A percentile compares a stretch with the other conserved stretches of the same genome.
Evolutionary conservation across 176 grass and related monocot species (phyloP).

Genomic region (Canna indica): DNA sequence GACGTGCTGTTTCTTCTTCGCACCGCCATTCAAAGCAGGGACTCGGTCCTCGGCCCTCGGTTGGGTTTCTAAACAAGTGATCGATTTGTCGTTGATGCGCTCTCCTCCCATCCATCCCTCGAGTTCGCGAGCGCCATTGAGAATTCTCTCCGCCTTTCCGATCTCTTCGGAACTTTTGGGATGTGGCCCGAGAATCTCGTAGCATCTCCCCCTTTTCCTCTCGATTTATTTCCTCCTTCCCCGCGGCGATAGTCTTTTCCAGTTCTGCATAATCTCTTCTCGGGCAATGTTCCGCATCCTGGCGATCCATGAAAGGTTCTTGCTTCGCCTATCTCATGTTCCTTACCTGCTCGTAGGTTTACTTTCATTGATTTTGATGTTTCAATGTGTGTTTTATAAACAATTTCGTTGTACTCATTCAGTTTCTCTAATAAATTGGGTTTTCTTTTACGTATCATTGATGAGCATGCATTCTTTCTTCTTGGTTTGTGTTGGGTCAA

Average conservation of each 20-base stretch:
- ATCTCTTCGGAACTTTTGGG: too few species aligned
- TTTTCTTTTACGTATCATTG: neutral
- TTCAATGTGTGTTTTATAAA: neutral
- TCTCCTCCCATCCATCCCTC: neutral
- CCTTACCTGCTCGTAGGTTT: neutral
- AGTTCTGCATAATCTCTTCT: neutral
- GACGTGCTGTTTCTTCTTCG: neutral
- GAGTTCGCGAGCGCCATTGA: neutral
- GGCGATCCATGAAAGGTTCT: neutral
- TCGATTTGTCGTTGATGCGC: neutral
- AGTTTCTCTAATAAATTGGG: neutral
- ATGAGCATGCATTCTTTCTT: neutral
- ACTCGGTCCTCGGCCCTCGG: neutral
- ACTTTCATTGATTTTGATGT: neutral
- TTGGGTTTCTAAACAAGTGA: neutral
- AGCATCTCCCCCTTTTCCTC: neutral
- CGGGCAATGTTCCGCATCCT: constrained; percentile 8
- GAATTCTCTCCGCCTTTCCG: neutral
- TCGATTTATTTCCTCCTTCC: neutral
- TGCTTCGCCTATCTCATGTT: too few species aligned
- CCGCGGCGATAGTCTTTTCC: neutral
- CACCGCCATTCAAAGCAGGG: neutral
- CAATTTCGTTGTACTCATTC: neutral
- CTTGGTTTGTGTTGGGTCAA: neutral
- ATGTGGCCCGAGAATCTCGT: neutral